Base-by-base conservation (phyloP, 176 grass and related monocot species). In the Lolium perenne region DNA sequence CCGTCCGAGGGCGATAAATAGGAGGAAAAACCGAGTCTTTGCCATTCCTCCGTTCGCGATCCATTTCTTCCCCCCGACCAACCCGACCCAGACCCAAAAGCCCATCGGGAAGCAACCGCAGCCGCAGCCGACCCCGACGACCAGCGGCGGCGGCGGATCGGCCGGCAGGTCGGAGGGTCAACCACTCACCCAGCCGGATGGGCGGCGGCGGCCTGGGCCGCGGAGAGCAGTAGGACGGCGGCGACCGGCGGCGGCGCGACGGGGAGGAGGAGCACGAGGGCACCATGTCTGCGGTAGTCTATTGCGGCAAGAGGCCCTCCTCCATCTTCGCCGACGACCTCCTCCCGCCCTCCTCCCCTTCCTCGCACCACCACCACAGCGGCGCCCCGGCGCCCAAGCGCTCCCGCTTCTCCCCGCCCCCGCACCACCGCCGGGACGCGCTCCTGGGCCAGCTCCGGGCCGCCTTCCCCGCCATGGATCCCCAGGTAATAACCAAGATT, bases 231-330 rank as follows among this genome's bases (percentile, higher is more conserved):
- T 87, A 88, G 87, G 85, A 86, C 82, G 75, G 82, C 82, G 88
- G 78, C 80, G 83, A 69, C 15, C 48, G 76, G 80, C 73, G 56
- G 89, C 59, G 26, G 47, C 71, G 15, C 43, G 80, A 77, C 60
- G 47, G 38, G 66, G 38, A 70, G 92, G 83, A 61, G 69, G 76
- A 49, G 69, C 26, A 29, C 26, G 26, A 29, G 26, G 18, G 80
- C 92, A 92, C 80, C 95, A 97, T 97, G 95, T 95, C 91, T 95
- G 93, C 95, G 93, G 80, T 97, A 97, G 95, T 97, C 75, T 65
- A 35, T 65, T 97, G 95, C 84, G 95, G 95, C 77, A 97, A 97
- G 95, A 97, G 95, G 93, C 95, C 94, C 87, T 92, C 94, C 85
- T 94, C 94, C 80, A 86, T 94, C 95, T 97, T 97, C 82, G 91